Base-by-base conservation (phyloP, 2,329 filamentous ascomycete genomes). In the Macrophomina phaseolina region DNA sequence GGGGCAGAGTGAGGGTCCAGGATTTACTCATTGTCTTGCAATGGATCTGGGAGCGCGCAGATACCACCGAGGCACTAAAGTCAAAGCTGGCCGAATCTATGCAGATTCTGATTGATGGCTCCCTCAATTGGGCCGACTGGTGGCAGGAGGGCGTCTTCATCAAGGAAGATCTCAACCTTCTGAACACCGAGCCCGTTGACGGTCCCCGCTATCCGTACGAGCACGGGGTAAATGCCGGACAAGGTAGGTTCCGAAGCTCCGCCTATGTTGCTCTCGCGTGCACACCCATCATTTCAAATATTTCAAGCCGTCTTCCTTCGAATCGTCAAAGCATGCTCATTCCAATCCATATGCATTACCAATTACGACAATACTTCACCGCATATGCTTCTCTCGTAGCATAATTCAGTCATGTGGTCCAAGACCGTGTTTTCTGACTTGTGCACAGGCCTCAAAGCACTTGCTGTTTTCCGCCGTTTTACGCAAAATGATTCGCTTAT, bases 11-110 rank as follows among this genome's bases (percentile, higher is more conserved):
- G 18, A 14, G 71, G 16, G 64, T 67, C 40, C 75, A 79, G 16
- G 83, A 85, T 69, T 79, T 83, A 76, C 76, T 82, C 28, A 73
- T 84, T 23, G 76, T 77, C 0, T 71, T 85, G 67, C 81, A 84
- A 70, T 85, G 83, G 83, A 73, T 85, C 16, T 79, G 81, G 67
- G 83, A 84, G 67, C 72, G 64, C 23, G 34, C 14, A 28, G 34
- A 11, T 1, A 61, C 53, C n/a, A 52, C 53, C 12, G 53, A 61
- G 3, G 55, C 5, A 5, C 11, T 34, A 28, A 66, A 46, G 34
- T 34, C 12, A 12, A 55, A 80, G 46, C 68, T 84, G 51, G 73
- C 79, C 51, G 79, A 82, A 23, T 81, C 77, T 48, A 83, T 84
- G 78, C 72, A 79, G 11, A 74, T 79, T 48, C 75, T 84, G 55